Evolutionary conservation across 805 yeast species (phyloP), one percentile per base, ranked within the genome.

Genomic region (Grigorovia yakushimaensis): DNA sequence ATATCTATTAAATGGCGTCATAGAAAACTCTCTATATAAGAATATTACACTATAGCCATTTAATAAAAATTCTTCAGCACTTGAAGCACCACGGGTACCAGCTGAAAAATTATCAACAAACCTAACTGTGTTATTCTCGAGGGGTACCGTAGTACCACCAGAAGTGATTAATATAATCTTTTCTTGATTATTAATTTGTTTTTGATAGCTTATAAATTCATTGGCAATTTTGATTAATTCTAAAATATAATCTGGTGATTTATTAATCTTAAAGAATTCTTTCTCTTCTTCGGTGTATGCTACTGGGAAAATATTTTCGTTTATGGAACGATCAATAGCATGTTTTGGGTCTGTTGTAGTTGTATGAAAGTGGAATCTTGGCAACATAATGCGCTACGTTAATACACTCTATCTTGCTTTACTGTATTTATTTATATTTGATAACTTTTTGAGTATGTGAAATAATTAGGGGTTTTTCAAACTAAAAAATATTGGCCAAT

Each of bases 81-180:
- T 82, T 0, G 95, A 81, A 3, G 98, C 95, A 47, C 98, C 98
- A 65, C 98, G 78, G 0, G 97, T 91, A 19, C 98, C 98, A 24
- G 97, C 97, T 53, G 93, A 81, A 64, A 91, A 93, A 61, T 91
- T 91, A 66, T 93, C 98, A 58, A 91, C 88, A 66, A 93, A 91
- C 45, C 98, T 70, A 7, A 91, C 98, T 0, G 98, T 91, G 61
- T 91, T 93, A 66, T 88, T 89, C 59, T 91, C 98, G 53, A 91
- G 70, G 0, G 98, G 98, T 0, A 91, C 98, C 0, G 97, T 91
- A 1, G 98, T 93, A 19, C 98, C 98, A 17, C 98, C 98, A 8
- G 89, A 80, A 0, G 98, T 91, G 2, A 91, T 94, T 42, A 91
- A 68, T 0, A 80, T 98, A 17, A 91, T 75, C 42, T 73, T 77